A percentile compares a stretch with the other conserved stretches of the same genome.
phyloP scores from a whole-genome alignment of 1,284 basidiomycete genomes.

The Cryptococcus amylolentus region DNA sequence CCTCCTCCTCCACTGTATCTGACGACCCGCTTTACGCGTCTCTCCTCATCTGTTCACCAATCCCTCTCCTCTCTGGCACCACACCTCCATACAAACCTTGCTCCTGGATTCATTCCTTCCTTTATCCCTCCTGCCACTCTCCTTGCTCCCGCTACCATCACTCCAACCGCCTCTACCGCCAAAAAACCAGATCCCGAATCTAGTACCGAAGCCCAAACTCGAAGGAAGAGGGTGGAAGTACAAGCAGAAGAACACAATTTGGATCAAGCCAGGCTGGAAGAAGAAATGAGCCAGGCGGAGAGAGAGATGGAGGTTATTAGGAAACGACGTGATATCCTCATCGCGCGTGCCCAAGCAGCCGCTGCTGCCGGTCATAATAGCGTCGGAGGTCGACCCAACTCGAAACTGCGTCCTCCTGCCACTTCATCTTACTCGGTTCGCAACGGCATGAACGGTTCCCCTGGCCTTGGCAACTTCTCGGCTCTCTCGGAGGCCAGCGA shows the following conservation, averaged over 20 bases:
- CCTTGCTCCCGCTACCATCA: background rate
- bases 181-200: background rate
- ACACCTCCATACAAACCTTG: constrained; percentile 20
- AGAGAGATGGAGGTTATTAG: constrained; percentile 45
- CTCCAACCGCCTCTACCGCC: constrained; percentile 1
- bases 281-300: constrained; percentile 32
- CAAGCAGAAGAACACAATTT: background rate
- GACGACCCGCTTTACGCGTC: constrained; percentile 28
- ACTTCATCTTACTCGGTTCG: background rate
- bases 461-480: constrained; percentile 3
- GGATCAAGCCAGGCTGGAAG: background rate
- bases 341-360: constrained; percentile 28
- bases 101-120: constrained; percentile 12
- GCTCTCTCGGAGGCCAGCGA: constrained; percentile 10
- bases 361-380: constrained; percentile 5
- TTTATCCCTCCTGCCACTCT: background rate
- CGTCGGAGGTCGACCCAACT: constrained; percentile 1
- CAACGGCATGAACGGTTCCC: background rate
- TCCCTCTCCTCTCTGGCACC: constrained; percentile 24
- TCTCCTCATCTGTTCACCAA: constrained; percentile 26
- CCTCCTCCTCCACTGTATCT: constrained; percentile 32
- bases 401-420: background rate
- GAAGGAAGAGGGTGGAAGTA: background rate
- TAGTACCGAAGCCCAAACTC: background rate
- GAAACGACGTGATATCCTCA: constrained; percentile 34